Evolutionary conservation across 495 filamentous ascomycete genomes (phyloP), one percentile per base, ranked within the genome.

Genomic region (Poronia punctata): DNA sequence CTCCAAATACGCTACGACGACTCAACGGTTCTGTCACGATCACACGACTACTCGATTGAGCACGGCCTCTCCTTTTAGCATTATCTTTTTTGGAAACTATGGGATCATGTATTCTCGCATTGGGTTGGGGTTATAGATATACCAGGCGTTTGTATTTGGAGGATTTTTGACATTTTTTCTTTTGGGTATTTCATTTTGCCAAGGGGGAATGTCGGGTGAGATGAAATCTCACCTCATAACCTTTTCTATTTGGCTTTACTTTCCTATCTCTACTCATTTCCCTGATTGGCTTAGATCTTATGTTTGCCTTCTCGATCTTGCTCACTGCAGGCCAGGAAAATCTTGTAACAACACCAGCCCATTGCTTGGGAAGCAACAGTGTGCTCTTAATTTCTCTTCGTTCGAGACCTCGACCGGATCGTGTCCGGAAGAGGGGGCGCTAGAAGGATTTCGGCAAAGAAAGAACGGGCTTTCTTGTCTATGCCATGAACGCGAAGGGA

Each of bases 291-390:
- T 20, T 20, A 10, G 16, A 23, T n/a, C 21, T 10, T 25, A 25
- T 24, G 20, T 21, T 31, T 12, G 6, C 16, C 15, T 35, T 27
- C 7, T 27, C 12, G 5, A 12, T 33, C 23, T 18, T 28, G 15
- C 35, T 34, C 16, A 29, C 37, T 40, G 43, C 35, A 20, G 29
- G 43, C 7, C 43, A 40, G 43, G 10, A 4, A 11, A 4, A 24
- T 20, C 35, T 28, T 46, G 37, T 40, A 38, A 39, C 43, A 46
- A 35, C 15, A 40, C 18, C 17, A 19, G 10, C 30, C 6, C 24
- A 14, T 35, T 40, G 25, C 43, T 46, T 36, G 16, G 43, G 43
- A 29, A 46, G 43, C 30, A 35, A 40, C 31, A 16, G 29, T 46
- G 43, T 46, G 40, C 33, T 28, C 24, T 35, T 27, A 33, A 12